phyloP scores from a whole-genome alignment of 768 basidiomycete genomes.

The Suillus weaverae region DNA sequence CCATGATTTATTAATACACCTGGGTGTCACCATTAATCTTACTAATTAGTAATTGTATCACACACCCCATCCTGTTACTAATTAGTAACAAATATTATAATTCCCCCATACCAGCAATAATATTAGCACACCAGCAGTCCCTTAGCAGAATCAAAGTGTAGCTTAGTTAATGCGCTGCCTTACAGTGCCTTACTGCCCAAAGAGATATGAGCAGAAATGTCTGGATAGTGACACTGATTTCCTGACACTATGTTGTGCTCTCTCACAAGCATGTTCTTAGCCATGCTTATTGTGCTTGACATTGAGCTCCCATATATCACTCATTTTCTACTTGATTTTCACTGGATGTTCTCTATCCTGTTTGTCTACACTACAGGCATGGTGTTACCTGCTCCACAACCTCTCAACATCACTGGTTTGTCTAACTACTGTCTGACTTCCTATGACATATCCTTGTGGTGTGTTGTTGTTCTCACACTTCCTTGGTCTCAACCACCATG shows the following conservation, averaged over 20 bases:
- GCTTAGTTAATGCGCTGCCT: not conserved
- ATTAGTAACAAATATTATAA: not conserved
- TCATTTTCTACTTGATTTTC: not conserved
- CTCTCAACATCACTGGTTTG: not conserved
- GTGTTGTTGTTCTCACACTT: no score
- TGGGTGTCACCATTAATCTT: not conserved
- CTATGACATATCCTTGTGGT: no score
- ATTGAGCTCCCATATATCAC: not conserved
- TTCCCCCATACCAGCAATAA: not conserved
- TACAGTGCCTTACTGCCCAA: no score
- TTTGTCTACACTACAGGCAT: not conserved
- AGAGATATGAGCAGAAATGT: not conserved
- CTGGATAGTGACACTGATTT: not conserved
- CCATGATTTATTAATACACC: no score
- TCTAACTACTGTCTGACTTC: no score
- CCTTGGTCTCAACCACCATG: no score
- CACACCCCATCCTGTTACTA: not conserved
- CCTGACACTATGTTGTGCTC: not conserved
- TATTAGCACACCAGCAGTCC: not conserved
- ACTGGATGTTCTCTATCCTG: not conserved
- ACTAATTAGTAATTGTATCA: not conserved
- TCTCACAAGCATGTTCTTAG: not conserved
- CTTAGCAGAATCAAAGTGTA: not conserved
- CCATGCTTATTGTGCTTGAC: not conserved
- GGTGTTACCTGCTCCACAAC: not conserved